These are phyloP conservation scores for Coemansia sp. DNA, from an alignment of 192 early-diverging fungal species.

Conservation along the genomic window DNA sequence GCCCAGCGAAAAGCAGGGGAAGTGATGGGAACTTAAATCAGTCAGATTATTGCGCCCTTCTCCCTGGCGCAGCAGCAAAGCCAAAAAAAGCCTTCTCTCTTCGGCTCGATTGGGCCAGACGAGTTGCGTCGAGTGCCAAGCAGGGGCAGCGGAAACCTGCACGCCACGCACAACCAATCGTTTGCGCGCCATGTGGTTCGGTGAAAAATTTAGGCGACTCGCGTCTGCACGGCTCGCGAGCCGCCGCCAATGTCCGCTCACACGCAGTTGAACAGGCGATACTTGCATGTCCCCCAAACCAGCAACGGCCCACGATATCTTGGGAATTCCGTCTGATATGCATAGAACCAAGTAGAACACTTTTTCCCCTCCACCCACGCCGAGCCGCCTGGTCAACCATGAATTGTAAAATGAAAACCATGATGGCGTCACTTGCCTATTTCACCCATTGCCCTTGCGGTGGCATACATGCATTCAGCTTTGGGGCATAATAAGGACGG, in stretches of 20 bases:
- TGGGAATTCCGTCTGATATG: neutral
- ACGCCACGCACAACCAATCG: neutral
- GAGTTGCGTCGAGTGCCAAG: conserved; percentile 1
- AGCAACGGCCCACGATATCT: neutral
- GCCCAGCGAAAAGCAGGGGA: neutral
- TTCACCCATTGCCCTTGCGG: neutral
- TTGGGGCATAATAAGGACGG: neutral
- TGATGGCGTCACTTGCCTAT: conserved; percentile 2
- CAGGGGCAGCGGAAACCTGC: neutral
- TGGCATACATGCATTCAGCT: neutral
- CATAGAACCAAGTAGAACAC: neutral
- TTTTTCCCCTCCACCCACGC: neutral
- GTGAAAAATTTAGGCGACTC: conserved; percentile 6
- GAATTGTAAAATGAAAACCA: neutral
- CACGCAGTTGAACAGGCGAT: neutral
- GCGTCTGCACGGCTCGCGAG: neutral
- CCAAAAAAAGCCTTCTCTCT: neutral
- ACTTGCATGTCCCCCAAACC: neutral
- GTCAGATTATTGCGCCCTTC: neutral
- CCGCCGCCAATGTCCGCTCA: neutral
- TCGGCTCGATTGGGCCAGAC: neutral
- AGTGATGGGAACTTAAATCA: conserved; percentile 3
- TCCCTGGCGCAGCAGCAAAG: neutral
- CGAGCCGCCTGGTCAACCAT: neutral
- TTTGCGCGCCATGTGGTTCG: neutral